Evolutionary conservation across 805 yeast genomes (phyloP), one percentile per base, ranked within the genome.

Genomic region (Saitoella complicata): DNA sequence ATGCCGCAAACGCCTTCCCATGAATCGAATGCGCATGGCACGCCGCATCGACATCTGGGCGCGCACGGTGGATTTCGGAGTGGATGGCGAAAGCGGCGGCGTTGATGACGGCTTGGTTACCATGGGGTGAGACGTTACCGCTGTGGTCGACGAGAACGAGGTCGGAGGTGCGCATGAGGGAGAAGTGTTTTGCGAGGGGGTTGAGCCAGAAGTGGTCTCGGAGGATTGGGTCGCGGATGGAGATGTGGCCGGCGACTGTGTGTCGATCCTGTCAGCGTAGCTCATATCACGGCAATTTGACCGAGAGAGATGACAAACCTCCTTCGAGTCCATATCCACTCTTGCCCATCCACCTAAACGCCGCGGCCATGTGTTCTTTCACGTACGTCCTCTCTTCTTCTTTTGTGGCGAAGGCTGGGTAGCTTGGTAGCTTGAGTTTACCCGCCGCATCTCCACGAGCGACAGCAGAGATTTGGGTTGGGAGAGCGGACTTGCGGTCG

Each of bases 171-270:
- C 66, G 72, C 56, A 78, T 62, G 39, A 72, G 56, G 13, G 72
- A 68, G 59, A 80, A 84, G 60, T 84, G 94, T 51, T 69, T 71
- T n/a, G 80, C 88, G 50, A 84, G 65, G 4, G 95, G 94, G 62
- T 84, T 84, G 58, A 84, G 81, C 94, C 94, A 84, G 59, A 84
- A 84, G 3, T 88, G 80, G 40, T 67, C 59, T n/a, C 80, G 80
- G 50, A 78, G 75, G 39, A 80, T 75, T 3, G 95, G 94, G 56
- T 84, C 95, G 53, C 91, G 71, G 8, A 84, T 71, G 6, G 91
- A 79, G 46, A 84, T 83, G 58, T 84, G 95, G 21, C 95, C 95
- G 0, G 94, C 85, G 21, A 21, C 21, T 21, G 21, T 21, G 21
- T 21, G 21, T 21, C 21, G 21, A 21, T 21, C 13, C 75, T 60